A percentile compares a stretch with the other conserved stretches of the same genome.
Conservation (phyloP, 2,329 filamentous ascomycete species). For the Esteya vermicola region DNA sequence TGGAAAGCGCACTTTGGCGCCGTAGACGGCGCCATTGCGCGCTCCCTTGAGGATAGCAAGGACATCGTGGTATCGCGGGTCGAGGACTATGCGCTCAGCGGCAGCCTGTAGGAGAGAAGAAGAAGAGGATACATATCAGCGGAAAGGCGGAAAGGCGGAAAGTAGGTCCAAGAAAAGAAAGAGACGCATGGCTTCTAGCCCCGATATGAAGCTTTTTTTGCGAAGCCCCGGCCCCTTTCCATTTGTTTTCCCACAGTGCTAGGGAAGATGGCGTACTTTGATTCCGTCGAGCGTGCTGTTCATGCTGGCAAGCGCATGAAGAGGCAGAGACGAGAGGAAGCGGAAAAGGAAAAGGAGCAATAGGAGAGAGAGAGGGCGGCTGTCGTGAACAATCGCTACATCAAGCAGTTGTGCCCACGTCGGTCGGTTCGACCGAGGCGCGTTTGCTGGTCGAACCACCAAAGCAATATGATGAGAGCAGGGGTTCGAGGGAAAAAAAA, state of each 20-base stretch:
- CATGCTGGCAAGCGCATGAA: neutral
- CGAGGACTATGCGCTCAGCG: constrained; percentile 62
- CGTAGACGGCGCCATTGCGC: constrained; percentile 94
- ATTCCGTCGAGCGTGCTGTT: neutral
- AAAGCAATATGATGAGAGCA: too few relatives aligned
- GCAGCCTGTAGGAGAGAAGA: constrained; percentile 33
- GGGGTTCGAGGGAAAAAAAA: too few relatives aligned
- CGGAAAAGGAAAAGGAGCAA: neutral
- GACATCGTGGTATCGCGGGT: constrained; percentile 73
- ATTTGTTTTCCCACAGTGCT: too few relatives aligned
- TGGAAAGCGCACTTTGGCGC: constrained; percentile 93
- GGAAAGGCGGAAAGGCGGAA: too few relatives aligned
- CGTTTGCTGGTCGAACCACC: too few relatives aligned
- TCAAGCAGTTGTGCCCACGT: too few relatives aligned
- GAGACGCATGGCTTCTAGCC: neutral
- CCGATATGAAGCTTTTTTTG: too few relatives aligned
- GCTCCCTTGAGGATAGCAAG: constrained; percentile 82
- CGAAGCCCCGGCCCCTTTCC: too few relatives aligned
- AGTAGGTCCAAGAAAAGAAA: neutral
- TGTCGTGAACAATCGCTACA: too few relatives aligned
- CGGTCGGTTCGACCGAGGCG: too few relatives aligned
- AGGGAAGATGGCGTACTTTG: neutral
- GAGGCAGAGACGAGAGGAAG: neutral
- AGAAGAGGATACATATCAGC: neutral
- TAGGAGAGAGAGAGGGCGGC: too few relatives aligned